These are phyloP conservation scores for Marasmius sp. DNA, from an alignment of 1,284 basidiomycete species.

Conservation along the genomic window DNA sequence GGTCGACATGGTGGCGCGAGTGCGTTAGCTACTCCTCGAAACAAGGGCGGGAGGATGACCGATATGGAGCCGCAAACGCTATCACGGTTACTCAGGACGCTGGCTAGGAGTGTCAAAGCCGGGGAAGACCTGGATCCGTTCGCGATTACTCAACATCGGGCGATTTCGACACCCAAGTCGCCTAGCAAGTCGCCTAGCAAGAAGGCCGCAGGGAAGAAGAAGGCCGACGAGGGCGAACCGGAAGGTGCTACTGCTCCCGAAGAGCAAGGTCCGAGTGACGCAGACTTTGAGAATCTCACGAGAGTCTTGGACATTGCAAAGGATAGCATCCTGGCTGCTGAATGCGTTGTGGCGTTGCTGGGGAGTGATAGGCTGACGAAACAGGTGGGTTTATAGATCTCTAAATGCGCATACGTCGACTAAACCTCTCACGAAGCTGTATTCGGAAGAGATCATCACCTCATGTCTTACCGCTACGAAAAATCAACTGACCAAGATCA, in stretches of 20 bases:
- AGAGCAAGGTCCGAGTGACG: constrained; percentile 35
- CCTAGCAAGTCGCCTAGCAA: constrained; percentile 43
- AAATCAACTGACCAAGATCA: constrained; percentile 73
- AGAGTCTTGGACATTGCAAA: constrained; percentile 54
- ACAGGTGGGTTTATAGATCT: constrained; percentile 56
- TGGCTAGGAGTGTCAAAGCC: constrained; percentile 74
- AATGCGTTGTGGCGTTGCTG: constrained; percentile 79
- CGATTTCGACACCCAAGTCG: constrained; percentile 33
- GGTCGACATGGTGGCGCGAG: constrained; percentile 38
- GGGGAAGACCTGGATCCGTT: constrained; percentile 78
- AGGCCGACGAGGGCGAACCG: constrained; percentile 29
- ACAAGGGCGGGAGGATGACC: constrained; percentile 47
- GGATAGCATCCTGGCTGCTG: constrained; percentile 77
- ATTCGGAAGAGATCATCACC: constrained; percentile 90
- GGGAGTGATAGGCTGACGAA: constrained; percentile 79
- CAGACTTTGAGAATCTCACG: constrained; percentile 52
- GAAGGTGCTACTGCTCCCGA: constrained; percentile 22
- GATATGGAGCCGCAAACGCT: constrained; percentile 65
- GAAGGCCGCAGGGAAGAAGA: constrained; percentile 30
- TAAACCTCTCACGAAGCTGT: constrained; percentile 52
- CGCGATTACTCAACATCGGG: constrained; percentile 19
- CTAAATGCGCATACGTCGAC: background rate
- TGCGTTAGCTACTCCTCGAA: constrained; percentile 42
- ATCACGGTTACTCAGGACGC: constrained; percentile 66
- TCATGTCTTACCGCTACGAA: constrained; percentile 77